phyloP scores from a whole-genome alignment of 495 filamentous ascomycete genomes.

The Talaromyces borbonicus region DNA sequence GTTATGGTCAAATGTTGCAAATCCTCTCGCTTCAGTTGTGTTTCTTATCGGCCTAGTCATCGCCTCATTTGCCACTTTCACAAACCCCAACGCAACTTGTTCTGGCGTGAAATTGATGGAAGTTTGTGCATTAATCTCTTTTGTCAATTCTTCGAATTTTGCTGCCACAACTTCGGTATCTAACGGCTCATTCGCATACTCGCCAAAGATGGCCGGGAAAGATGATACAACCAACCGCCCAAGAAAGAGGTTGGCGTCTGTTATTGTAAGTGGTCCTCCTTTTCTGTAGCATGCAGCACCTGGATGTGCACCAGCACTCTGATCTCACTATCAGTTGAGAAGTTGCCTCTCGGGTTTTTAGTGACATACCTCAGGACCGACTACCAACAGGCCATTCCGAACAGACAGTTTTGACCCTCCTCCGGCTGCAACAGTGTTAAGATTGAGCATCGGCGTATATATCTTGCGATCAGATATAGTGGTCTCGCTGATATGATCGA shows the following conservation, averaged over 20 bases:
- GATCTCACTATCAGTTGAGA: too few relatives aligned
- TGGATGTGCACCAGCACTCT: constrained; percentile 40
- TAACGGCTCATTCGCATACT: constrained; percentile 77
- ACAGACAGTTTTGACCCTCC: constrained; percentile 29
- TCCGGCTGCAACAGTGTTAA: constrained; percentile 33
- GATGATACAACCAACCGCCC: too few relatives aligned
- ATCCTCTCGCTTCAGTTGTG: constrained; percentile 41
- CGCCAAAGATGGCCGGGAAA: constrained; percentile 19
- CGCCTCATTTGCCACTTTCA: constrained; percentile 45
- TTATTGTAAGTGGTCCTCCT: constrained; percentile 29
- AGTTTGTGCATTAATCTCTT: constrained; percentile 58
- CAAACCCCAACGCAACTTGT: constrained; percentile 63
- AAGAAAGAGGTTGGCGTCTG: constrained; percentile 32
- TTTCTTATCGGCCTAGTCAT: constrained; percentile 46
- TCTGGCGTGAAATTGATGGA: constrained; percentile 65
- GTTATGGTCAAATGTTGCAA: constrained; percentile 39
- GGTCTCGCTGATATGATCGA: constrained; percentile 95
- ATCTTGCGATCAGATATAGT: constrained; percentile 53
- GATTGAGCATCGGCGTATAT: constrained; percentile 23
- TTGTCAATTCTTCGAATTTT: too few relatives aligned
- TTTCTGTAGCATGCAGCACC: constrained; percentile 76
- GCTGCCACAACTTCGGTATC: constrained; percentile 70
- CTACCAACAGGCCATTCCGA: constrained; percentile 28
- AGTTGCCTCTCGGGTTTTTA: too few relatives aligned
- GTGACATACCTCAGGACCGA: constrained; percentile 27